Evolutionary conservation across 768 basidiomycete species (phyloP), one percentile per base, ranked within the genome.

Genomic region (Lactarius hatsudake): DNA sequence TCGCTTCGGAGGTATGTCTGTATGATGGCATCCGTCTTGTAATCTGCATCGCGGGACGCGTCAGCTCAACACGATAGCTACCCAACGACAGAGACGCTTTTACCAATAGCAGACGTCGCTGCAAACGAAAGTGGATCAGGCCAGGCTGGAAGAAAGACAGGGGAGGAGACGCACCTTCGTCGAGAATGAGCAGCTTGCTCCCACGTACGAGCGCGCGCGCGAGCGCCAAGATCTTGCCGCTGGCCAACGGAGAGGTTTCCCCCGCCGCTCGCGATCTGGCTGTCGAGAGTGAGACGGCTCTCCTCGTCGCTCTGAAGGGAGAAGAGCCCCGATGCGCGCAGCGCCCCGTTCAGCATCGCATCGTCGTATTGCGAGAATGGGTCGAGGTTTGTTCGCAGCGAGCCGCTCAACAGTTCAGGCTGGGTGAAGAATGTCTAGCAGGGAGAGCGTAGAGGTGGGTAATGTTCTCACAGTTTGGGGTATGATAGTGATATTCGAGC

Each of bases 331-430:
- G 84, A 79, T 0, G 83, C 76, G n/a, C 80, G 78, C 30, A 86
- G 73, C 0, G 83, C 83, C 42, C 78, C 80, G 62, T 85, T 82
- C 18, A 86, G 77, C 6, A 74, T 78, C 0, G 81, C 77, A 65
- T 88, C 87, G 58, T 86, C 83, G 66, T 84, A 78, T 64, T 84
- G 78, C 15, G 72, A 77, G 69, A 86, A 87, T 0, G 86, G 87
- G 72, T 88, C 87, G 30, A 87, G 75, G 70, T 87, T 87, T 60
- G 78, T 77, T 40, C 87, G 81, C 28, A 87, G 75, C 5, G 82
- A 83, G 6, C 87, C 87, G 40, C 81, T 82, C 40, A 87, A 73
- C 0, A 87, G 75, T 59, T 85, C 82, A 43, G 83, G 82, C 79
- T 81, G 63, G 40, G 40, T 42, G 40, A 42, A 42, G 40, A 42